Conservation (phyloP, 2,329 filamentous ascomycete genomes). For the Fusarium guadeloupense region DNA sequence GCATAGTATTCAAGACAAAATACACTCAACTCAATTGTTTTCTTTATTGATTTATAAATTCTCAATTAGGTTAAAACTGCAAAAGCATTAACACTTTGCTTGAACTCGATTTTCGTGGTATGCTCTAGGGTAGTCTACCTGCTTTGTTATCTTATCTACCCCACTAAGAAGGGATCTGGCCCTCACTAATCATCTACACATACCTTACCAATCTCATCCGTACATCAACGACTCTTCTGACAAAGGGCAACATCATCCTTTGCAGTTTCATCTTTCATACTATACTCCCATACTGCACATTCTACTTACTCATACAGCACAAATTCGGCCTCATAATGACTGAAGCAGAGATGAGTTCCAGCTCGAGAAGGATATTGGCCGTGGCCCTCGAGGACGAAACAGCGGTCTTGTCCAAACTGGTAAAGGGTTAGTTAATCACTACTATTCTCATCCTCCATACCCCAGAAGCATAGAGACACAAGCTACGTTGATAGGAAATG, state of each 20-base stretch:
- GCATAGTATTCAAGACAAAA: neutral
- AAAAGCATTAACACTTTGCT: too few relatives aligned
- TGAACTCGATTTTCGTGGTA: neutral
- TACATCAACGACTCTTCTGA: conserved; percentile 8
- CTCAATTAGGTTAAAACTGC: too few relatives aligned
- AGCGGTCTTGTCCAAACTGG: conserved; percentile 58
- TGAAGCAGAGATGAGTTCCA: conserved; percentile 33
- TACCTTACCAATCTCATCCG: conserved; percentile 29
- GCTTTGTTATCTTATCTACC: conserved; percentile 34
- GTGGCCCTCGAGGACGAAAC: conserved; percentile 60
- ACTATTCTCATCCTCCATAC: too few relatives aligned
- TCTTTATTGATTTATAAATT: neutral
- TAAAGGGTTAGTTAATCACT: conserved; percentile 58
- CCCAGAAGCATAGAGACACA: neutral
- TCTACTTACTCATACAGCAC: fast-evolving
- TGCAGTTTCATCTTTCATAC: too few relatives aligned
- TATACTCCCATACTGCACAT: too few relatives aligned
- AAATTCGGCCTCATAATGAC: conserved; percentile 12
- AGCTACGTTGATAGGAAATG: neutral
- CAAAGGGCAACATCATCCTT: neutral
- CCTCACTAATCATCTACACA: conserved; percentile 36
- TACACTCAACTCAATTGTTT: too few relatives aligned
- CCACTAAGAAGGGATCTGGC: neutral
- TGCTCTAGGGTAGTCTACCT: conserved; percentile 1
- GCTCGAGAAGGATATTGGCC: conserved; percentile 63